Conservation (phyloP, 768 basidiomycete genomes). For the Leccinellum albellum region DNA sequence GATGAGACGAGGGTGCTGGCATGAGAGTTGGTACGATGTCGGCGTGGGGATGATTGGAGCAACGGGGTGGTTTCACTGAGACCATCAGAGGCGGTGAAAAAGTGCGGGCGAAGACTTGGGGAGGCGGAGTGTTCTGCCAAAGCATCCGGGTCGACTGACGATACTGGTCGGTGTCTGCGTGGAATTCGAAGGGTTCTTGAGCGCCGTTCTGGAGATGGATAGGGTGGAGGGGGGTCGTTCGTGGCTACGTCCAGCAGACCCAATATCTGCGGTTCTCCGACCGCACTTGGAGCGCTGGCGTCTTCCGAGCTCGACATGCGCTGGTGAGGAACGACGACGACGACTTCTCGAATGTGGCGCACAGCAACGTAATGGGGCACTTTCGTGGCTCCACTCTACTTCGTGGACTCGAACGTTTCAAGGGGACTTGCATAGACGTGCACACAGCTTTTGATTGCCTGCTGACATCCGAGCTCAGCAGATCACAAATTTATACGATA, state of each 20-base stretch:
- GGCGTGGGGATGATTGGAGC: constrained; percentile 29
- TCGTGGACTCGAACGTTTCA: not conserved
- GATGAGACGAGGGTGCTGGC: constrained; percentile 47
- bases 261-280: constrained; percentile 3
- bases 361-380: constrained; percentile 1
- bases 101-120: constrained; percentile 21
- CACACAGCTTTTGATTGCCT: not conserved
- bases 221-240: constrained; percentile 68
- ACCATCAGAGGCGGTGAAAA: constrained; percentile 22
- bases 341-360: not conserved
- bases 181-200: constrained; percentile 30
- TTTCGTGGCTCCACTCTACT: not conserved
- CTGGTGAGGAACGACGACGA: not conserved
- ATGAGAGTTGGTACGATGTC: constrained; percentile 57
- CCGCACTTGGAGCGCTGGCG: not conserved
- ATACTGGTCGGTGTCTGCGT: constrained; percentile 28
- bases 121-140: constrained; percentile 31
- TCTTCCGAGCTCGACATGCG: constrained; percentile 9
- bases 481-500: not conserved
- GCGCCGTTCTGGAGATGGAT: constrained; percentile 51
- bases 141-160: constrained; percentile 35
- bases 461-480: not conserved
- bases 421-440: not conserved
- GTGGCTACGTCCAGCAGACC: constrained; percentile 9
- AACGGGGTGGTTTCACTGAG: constrained; percentile 50